Conservation (phyloP, 345 rosid species). For the Euphorbia peplus region DNA sequence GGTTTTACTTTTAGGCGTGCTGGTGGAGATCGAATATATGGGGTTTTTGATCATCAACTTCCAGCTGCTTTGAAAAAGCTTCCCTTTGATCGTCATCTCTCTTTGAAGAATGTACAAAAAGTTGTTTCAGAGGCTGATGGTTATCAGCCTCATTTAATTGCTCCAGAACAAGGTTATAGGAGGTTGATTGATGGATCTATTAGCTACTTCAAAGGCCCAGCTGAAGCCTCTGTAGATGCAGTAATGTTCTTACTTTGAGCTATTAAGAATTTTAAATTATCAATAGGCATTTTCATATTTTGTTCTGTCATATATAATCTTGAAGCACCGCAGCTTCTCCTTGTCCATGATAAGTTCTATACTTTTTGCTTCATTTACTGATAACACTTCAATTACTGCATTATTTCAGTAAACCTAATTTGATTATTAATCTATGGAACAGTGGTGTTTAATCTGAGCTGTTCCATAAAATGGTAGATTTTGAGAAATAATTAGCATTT, state of each 20-base stretch:
- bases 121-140: conserved; percentile 99
- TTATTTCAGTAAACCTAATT: neutral
- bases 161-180: conserved; percentile 99
- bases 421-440: too few relatives aligned
- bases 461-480: neutral
- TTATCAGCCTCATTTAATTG: conserved; percentile 99
- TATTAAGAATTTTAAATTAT: neutral
- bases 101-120: conserved; percentile 88
- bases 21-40: conserved; percentile 95
- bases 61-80: conserved; percentile 99
- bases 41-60: conserved; percentile 93
- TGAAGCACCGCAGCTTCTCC: too few relatives aligned
- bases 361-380: neutral
- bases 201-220: conserved; percentile 95
- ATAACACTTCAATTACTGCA: neutral
- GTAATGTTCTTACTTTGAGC: conserved; percentile 44
- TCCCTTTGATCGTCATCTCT: conserved; percentile 94
- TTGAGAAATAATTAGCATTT: neutral
- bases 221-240: conserved; percentile 98
- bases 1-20: conserved; percentile 60
- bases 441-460: neutral
- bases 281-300: neutral
- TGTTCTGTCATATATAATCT: neutral
- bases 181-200: conserved; percentile 97
- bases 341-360: too few relatives aligned